Conservation (phyloP, 225 moss, liverwort and hornwort species). For the Pseudoscleropodium purum region DNA sequence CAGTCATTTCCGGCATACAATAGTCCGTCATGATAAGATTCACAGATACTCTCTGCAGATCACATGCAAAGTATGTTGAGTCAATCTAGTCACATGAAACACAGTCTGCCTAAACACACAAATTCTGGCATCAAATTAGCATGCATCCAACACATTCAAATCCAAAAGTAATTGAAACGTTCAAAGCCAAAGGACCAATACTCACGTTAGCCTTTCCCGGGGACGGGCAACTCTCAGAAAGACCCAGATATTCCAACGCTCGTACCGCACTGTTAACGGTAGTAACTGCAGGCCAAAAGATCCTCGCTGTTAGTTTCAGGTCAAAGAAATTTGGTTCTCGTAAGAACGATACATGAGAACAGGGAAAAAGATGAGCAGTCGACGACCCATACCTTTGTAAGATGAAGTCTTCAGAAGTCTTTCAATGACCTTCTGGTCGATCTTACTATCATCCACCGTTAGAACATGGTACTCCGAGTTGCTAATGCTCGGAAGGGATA, state of each 20-base stretch:
- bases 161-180: not conserved
- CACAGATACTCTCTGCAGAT: slow-evolving; percentile 61
- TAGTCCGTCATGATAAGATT: slow-evolving; percentile 92
- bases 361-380: not conserved
- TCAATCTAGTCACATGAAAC: not conserved
- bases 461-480: slow-evolving; percentile 40
- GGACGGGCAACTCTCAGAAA: slow-evolving; percentile 34
- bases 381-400: slow-evolving; percentile 29
- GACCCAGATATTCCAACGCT: slow-evolving; percentile 76
- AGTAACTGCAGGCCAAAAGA: slow-evolving; percentile 46
- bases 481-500: slow-evolving; percentile 14
- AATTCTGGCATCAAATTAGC: not conserved
- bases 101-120: not conserved
- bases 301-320: not conserved
- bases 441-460: slow-evolving; percentile 42
- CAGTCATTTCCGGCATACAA: slow-evolving; percentile 97
- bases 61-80: not conserved
- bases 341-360: not conserved
- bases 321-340: not conserved
- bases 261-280: slow-evolving; percentile 65
- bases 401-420: slow-evolving; percentile 42
- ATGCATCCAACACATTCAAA: not conserved
- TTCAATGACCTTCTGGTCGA: slow-evolving; percentile 46
- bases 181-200: not conserved
- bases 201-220: slow-evolving; percentile 29